Evolutionary conservation across 139 green algal species (phyloP), one percentile per base, ranked within the genome.

Genomic region (Haematococcus lacustris): DNA sequence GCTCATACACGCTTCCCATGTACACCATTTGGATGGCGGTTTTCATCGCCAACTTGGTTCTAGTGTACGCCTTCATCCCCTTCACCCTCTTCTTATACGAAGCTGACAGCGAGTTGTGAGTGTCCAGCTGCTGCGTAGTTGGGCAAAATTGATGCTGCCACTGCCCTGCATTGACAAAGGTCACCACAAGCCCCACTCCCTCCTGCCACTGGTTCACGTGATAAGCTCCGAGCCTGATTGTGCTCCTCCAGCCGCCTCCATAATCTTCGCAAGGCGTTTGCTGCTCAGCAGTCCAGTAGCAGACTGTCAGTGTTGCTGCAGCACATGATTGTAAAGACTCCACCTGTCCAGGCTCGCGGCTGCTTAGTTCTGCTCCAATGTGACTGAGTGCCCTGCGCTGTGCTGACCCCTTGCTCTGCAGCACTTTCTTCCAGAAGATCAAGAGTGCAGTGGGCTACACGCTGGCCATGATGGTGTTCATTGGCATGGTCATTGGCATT

Each of bases 11-110:
- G 0, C 77, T 99, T 3, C 94, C 94, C 2, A 97, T 97, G 88
- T 83, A 87, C 37, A 37, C 86, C 66, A 76, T 99, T 53, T 99
- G 94, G 94, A 87, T 89, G 40, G 80, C 81, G 13, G 73, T 89
- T 17, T 96, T 95, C 85, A 97, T 98, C 38, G 63, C 76, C 4
- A 93, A 86, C 70, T 84, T 91, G 21, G 80, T 96, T 30, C 70
- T 98, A 33, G 82, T 90, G 17, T 95, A 91, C 57, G 62, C 92
- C 17, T 75, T 97, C 66, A 90, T 96, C 51, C 94, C 94, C 21
- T 97, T 98, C 84, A 88, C 90, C 26, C 79, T 97, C 32, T 99
- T 98, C 78, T 98, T 93, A 82, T 99, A 98, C 67, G 95, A 98
- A 81, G 89, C 83, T 0, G 94, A 98, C 81, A 87, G 77, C 38